Evolutionary conservation across 768 basidiomycete species (phyloP).

Genomic region (Phaffia tasmanica): DNA sequence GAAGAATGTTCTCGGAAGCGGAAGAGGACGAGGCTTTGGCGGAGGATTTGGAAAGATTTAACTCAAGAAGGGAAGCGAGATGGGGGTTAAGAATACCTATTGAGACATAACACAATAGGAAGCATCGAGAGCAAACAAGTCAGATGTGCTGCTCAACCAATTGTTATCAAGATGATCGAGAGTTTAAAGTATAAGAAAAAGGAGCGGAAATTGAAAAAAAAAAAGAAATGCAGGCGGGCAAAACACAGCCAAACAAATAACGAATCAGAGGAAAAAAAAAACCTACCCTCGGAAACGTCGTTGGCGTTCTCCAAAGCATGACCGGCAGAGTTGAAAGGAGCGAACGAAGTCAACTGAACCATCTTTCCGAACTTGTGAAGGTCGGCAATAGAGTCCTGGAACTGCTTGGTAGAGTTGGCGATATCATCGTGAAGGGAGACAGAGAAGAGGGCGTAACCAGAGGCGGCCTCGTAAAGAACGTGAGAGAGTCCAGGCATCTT

Average conservation of each 20-base stretch:
- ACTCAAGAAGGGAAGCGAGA: conserved; percentile 69
- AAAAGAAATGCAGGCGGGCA: no score
- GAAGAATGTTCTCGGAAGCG: conserved; percentile 41
- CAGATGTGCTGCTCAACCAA: background rate
- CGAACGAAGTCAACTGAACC: conserved; percentile 83
- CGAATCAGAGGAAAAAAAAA: background rate
- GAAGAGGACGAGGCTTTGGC: conserved; percentile 69
- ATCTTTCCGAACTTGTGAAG: conserved; percentile 86
- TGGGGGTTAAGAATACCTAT: conserved; percentile 75
- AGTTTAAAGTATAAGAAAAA: background rate
- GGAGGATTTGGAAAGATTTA: conserved; percentile 79
- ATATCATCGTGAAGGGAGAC: conserved; percentile 56
- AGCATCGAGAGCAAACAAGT: background rate
- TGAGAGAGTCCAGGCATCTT: conserved; percentile 24
- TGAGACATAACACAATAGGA: background rate
- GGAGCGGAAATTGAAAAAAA: background rate
- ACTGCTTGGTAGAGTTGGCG: conserved; percentile 42
- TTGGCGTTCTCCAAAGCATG: conserved; percentile 94
- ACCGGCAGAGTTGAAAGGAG: conserved; percentile 92
- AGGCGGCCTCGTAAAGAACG: conserved; percentile 63
- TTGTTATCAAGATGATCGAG: background rate
- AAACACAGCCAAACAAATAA: background rate
- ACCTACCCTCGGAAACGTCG: conserved; percentile 77
- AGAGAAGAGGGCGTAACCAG: conserved; percentile 24
- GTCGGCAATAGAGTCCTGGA: conserved; percentile 45